Evolutionary conservation across 1,139 yeast species (phyloP).

Genomic region (Blastobotrys niveus): DNA sequence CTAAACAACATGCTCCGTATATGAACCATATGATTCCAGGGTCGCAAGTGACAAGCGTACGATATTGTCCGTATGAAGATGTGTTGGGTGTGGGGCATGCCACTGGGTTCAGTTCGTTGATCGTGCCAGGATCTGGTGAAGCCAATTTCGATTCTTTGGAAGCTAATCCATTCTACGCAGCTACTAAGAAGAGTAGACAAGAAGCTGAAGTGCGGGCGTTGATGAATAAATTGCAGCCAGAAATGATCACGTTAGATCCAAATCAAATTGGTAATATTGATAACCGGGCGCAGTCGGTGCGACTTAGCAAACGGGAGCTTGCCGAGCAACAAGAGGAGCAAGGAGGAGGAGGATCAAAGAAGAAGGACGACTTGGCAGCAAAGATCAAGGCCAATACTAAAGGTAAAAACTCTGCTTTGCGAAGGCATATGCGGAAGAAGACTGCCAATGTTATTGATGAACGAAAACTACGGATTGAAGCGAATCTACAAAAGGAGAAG

Average conservation of each 20-base stretch:
- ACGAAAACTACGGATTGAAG: constrained; percentile 76
- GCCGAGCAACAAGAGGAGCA: constrained; percentile 39
- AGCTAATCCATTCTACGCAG: constrained; percentile 84
- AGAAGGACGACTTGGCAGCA: constrained; percentile 32
- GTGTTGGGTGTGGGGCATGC: constrained; percentile 83
- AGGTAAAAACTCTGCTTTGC: constrained; percentile 77
- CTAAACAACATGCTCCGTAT: constrained; percentile 69
- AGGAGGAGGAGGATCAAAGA: constrained; percentile 19
- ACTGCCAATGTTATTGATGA: constrained; percentile 83
- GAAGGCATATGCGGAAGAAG: constrained; percentile 78
- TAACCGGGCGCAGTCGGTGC: constrained; percentile 53
- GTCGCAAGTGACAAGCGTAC: constrained; percentile 57
- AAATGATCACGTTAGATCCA: constrained; percentile 89
- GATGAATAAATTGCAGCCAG: constrained; percentile 85
- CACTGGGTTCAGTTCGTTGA: constrained; percentile 68
- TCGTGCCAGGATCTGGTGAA: constrained; percentile 97
- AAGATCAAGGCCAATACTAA: constrained; percentile 43
- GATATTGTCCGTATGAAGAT: constrained; percentile 95
- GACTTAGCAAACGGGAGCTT: constrained; percentile 49
- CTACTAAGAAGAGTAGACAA: constrained; percentile 74
- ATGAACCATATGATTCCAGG: constrained; percentile 88
- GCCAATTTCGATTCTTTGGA: constrained; percentile 96
- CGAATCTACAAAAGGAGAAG: constrained; percentile 69
- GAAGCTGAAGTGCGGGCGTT: constrained; percentile 84
- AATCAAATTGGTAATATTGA: constrained; percentile 80